Percentiles rank a stretch among this genome's conserved stretches.
Evolutionary conservation across 306 rosid species (phyloP).

Genomic region (Cucumis melo): DNA sequence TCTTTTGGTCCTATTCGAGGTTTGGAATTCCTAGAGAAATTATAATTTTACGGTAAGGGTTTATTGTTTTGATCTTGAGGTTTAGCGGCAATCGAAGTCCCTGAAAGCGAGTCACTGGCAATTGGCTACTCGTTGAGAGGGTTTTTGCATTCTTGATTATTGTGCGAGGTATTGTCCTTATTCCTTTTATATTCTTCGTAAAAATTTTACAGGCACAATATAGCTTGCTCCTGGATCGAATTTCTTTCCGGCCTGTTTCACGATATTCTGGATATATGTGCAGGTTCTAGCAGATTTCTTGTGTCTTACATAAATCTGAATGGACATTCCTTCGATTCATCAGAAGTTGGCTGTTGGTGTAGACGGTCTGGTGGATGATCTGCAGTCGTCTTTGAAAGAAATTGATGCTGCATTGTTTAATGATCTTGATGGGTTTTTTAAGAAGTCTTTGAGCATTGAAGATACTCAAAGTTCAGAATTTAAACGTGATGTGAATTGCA

Average conservation of each 20-base stretch:
- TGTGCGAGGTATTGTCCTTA: background rate
- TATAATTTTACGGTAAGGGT: slow-evolving; percentile 1
- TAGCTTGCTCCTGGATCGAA: background rate
- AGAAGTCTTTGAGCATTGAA: slow-evolving; percentile 25
- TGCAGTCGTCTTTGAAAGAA: slow-evolving; percentile 18
- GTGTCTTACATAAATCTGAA: slow-evolving; percentile 17
- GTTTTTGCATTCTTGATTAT: background rate
- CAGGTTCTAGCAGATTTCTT: slow-evolving; percentile 6
- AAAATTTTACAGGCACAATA: background rate
- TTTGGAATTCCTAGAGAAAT: slow-evolving; percentile 3
- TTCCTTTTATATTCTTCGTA: background rate
- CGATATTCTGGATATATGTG: background rate
- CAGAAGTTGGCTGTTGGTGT: slow-evolving; percentile 19
- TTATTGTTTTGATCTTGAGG: slow-evolving; percentile 11
- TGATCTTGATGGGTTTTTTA: slow-evolving; percentile 28
- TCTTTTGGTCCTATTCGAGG: slow-evolving; percentile 12
- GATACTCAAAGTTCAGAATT: slow-evolving; percentile 21
- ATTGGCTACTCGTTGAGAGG: background rate
- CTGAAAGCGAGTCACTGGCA: background rate
- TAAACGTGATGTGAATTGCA: slow-evolving; percentile 4
- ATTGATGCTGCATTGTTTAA: slow-evolving; percentile 15
- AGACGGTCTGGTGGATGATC: slow-evolving; percentile 11
- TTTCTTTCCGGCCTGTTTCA: background rate
- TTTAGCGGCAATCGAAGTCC: slow-evolving; percentile 4
- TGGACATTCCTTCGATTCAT: slow-evolving; percentile 33